These are phyloP conservation scores for Penicillium tannophilum DNA, from an alignment of 495 filamentous ascomycete genomes.

Conservation along the genomic window DNA sequence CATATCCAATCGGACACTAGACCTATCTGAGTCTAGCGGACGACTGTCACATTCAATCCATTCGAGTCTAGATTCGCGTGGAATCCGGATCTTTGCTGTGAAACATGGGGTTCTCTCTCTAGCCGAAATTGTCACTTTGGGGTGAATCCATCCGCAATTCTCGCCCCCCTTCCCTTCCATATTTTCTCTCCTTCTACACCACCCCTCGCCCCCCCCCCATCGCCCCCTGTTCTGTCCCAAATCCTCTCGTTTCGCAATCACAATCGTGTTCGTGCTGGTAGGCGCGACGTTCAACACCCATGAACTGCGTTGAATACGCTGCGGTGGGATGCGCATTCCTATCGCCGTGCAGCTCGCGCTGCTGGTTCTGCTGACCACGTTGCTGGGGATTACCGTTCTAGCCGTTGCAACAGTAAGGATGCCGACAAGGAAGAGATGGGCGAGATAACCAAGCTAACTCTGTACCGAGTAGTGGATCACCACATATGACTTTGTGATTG, in stretches of 20 bases:
- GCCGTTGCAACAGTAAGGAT: constrained; percentile 61
- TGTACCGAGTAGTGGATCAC: constrained; percentile 58
- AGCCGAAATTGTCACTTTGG: no score
- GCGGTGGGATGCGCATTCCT: constrained; percentile 68
- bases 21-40: no score
- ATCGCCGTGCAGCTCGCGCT: constrained; percentile 81
- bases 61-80: no score
- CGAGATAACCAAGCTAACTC: background rate
- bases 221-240: no score
- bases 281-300: background rate
- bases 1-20: no score
- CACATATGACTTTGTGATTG: constrained; percentile 72
- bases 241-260: no score
- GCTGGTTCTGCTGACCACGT: constrained; percentile 69
- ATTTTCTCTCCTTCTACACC: background rate
- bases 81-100: no score
- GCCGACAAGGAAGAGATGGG: constrained; percentile 9
- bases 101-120: no score
- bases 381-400: constrained; percentile 66
- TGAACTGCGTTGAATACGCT: constrained; percentile 1
- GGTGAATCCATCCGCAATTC: no score
- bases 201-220: background rate
- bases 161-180: background rate
- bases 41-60: no score
- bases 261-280: background rate